These are phyloP conservation scores for Elymus sibiricus DNA, from an alignment of 176 grass and related monocot genomes.

Conservation along the genomic window DNA sequence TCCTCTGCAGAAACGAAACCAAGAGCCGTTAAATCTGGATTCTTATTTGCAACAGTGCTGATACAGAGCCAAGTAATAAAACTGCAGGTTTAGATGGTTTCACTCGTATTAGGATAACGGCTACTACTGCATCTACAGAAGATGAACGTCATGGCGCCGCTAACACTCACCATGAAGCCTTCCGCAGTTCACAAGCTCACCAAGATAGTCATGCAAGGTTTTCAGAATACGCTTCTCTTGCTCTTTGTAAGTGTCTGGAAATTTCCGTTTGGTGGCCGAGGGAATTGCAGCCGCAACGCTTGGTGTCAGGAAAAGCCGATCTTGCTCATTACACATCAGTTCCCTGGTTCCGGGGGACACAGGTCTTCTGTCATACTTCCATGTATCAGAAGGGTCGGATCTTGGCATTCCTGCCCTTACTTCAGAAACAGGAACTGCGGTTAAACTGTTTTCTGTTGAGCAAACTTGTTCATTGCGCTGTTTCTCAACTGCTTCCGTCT, in stretches of 20 bases:
- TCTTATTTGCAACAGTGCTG: background rate
- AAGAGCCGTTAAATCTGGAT: background rate
- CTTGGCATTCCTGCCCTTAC: background rate
- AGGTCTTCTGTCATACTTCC: background rate
- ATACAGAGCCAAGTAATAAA: too few relatives aligned
- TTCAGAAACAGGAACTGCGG: constrained; percentile 8
- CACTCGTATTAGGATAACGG: too few relatives aligned
- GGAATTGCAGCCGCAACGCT: background rate
- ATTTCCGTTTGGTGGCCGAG: background rate
- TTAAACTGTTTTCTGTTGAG: background rate
- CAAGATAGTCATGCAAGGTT: background rate
- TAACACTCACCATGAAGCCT: background rate
- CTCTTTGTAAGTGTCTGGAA: background rate
- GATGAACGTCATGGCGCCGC: background rate
- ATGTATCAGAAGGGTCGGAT: background rate
- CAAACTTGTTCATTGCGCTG: background rate
- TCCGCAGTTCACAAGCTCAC: background rate
- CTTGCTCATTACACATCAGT: constrained; percentile 41
- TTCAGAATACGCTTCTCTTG: background rate
- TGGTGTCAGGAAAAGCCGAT: constrained; percentile 10
- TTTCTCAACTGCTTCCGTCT: constrained; percentile 11
- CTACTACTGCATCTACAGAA: too few relatives aligned
- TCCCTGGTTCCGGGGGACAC: constrained; percentile 32
- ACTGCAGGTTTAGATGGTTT: too few relatives aligned
- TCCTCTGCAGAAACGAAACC: background rate